Base-by-base conservation (phyloP, 257 asterid genomes). In the Solanum appendiculatum region DNA sequence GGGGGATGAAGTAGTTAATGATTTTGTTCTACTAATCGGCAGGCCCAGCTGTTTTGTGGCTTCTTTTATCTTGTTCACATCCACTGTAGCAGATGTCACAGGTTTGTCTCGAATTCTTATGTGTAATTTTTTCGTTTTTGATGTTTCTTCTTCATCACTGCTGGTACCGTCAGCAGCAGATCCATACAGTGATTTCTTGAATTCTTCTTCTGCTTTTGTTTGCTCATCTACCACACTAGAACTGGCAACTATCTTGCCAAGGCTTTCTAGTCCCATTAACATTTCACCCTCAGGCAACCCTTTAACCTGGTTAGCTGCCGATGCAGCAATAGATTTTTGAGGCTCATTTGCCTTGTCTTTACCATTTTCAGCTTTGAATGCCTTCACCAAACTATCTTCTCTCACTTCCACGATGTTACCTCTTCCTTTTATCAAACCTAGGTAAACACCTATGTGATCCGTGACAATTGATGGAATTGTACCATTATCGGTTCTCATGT, bases 401-500 rank as follows among this genome's bases (percentile, higher is more conserved):
- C 98, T 94, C 87, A 97, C 98, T 92, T 97, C 99, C 74, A 97
- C 96, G 77, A 97, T 92, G 89, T 92, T 97, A 46, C 99, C 99
- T 93, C 99, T 93, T 92, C 99, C 99, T 91, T 94, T 97, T 86
- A 95, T 94, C 87, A 96, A 91, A 85, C 99, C 99, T 82, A 97
- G 95, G 89, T 97, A 97, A 85, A 97, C 99, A 83, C 99, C 99
- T 86, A 97, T 97, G 80, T 96, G 99, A 89, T 97, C 99, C 0
- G 99, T 97, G 42, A 95, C 93, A 85, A 97, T 95, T 87, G 99
- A 97, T 33, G 99, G 99, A 88, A 97, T 96, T 15, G 98, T 93
- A 14, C 98, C 99, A 86, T 97, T 99, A 88, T 97, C 99, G 29
- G 99, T 97, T 93, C 91, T 96, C 99, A 97, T 97, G 91, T 96